phyloP scores from a whole-genome alignment of 257 asterid genomes.

The Primulina tabacum region DNA sequence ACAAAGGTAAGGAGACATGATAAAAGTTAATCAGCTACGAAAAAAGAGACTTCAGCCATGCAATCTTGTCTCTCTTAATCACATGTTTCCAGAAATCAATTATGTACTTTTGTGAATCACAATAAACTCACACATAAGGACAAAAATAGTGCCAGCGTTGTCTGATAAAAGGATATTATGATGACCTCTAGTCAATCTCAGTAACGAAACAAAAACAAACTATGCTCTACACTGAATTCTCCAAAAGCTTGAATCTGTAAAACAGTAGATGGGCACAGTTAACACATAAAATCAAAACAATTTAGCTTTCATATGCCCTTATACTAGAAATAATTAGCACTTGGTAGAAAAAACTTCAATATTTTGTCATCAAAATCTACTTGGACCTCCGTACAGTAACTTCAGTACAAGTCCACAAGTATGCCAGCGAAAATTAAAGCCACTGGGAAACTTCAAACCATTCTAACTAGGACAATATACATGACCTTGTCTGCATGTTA shows the following conservation, averaged over 20 bases:
- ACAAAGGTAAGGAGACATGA: neutral
- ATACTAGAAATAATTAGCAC: neutral
- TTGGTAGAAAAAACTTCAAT: neutral
- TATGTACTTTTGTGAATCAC: constrained; percentile 7
- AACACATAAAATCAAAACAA: constrained; percentile 4
- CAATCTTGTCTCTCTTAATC: constrained; percentile 1
- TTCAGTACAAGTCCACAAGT: too few relatives aligned
- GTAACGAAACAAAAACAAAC: neutral
- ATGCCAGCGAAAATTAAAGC: too few relatives aligned
- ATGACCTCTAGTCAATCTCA: constrained; percentile 12
- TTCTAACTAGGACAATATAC: too few relatives aligned
- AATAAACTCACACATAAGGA: constrained; percentile 2
- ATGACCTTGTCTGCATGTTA: too few relatives aligned
- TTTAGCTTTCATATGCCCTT: constrained; percentile 10
- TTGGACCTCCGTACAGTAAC: too few relatives aligned
- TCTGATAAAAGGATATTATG: neutral
- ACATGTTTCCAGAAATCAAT: constrained; percentile 8
- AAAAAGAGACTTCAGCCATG: constrained; percentile 10
- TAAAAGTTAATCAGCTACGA: constrained; percentile 3
- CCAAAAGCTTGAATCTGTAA: neutral
- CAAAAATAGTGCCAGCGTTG: constrained; percentile 4
- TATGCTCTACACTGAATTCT: constrained; percentile 11
- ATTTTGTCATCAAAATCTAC: too few relatives aligned
- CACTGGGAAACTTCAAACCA: too few relatives aligned
- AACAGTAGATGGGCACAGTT: constrained; percentile 14